Evolutionary conservation across 2,329 filamentous ascomycete species (phyloP), one percentile per base, ranked within the genome.

Genomic region (Chaetomiaceae sp.): DNA sequence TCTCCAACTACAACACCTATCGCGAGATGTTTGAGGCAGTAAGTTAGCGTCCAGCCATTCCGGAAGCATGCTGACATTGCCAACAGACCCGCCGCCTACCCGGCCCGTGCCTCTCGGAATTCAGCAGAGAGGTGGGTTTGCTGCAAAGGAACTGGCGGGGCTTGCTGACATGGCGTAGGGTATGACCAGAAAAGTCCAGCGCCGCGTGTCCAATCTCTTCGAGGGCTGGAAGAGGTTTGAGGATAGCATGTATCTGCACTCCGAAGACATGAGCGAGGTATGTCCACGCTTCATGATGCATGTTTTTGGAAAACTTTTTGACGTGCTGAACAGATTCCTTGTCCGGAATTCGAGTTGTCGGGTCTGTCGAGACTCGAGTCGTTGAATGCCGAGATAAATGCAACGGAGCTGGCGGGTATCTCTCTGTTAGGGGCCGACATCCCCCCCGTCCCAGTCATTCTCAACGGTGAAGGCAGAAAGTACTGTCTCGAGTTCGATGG

Each of bases 381-480:
- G 4, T 17, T 49, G 18, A 52, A 50, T 42, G 36, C 38, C 17
- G 38, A 44, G 26, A 30, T 50, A 12, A 50, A 49, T 18, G 40
- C 40, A 3, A 24, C 41, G 11, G 41, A 42, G 4, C 12, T 52
- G 33, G 38, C 41, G 3, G 50, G 50, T 4, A 35, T 45, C 18
- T 32, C 45, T 15, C 26, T 51, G 38, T 17, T 40, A 34, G 45
- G 42, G 20, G 32, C 24, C 3, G 37, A 45, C 3, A 32, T 41
- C 15, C 30, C 15, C 7, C 35, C 9, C 14, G 17, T 40, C 19
- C 36, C 38, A 4, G 37, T 19, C 10, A 26, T 40, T 6, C 11
- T 45, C 18, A 17, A 36, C 12, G 44, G 12, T 4, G 17, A 47
- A 18, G 11, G 19, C 9, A 29, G 19, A 2, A 43, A 8, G 14